Evolutionary conservation across 2,329 filamentous ascomycete genomes (phyloP).

Genomic region (Arthrobotrys conoides): DNA sequence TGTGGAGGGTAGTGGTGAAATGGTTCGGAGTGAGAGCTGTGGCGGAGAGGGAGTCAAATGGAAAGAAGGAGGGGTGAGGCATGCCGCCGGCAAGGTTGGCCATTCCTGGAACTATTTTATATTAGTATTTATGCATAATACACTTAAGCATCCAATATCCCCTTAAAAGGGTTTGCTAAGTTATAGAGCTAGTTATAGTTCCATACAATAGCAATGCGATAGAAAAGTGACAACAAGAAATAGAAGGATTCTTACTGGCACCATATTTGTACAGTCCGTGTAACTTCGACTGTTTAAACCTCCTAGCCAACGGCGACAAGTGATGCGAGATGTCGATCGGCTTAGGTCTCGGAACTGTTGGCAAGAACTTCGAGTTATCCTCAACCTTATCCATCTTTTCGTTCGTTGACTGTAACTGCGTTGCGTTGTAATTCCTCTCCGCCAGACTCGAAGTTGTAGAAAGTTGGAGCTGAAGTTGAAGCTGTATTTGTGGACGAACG

Average conservation of each 20-base stretch:
- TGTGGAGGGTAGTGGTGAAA: slow-evolving; percentile 69
- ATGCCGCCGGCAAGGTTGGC: slow-evolving; percentile 78
- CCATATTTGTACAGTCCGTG: slow-evolving; percentile 87
- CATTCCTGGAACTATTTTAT: slow-evolving; percentile 72
- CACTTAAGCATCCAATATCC: background rate
- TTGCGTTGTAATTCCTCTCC: slow-evolving; percentile 33
- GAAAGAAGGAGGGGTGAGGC: slow-evolving; percentile 85
- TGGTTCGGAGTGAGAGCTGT: slow-evolving; percentile 80
- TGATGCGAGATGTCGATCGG: slow-evolving; percentile 86
- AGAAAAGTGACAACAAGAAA: slow-evolving; percentile 65
- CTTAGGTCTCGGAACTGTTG: slow-evolving; percentile 59
- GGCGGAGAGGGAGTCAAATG: slow-evolving; percentile 90
- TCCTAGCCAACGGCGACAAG: slow-evolving; percentile 78
- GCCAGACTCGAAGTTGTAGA: slow-evolving; percentile 37
- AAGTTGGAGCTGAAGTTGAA: slow-evolving; percentile 28
- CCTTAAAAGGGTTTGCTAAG: background rate
- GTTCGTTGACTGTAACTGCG: slow-evolving; percentile 8
- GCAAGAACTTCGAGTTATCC: slow-evolving; percentile 6
- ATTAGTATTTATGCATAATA: slow-evolving; percentile 29
- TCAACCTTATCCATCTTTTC: slow-evolving; percentile 43
- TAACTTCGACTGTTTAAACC: slow-evolving; percentile 76
- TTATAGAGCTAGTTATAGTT: background rate
- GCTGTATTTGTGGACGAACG: slow-evolving; percentile 43
- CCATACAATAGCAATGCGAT: slow-evolving; percentile 74
- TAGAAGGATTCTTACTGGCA: slow-evolving; percentile 68